Evolutionary conservation across 2,329 filamentous ascomycete species (phyloP).

Genomic region (Colletotrichum agaves): DNA sequence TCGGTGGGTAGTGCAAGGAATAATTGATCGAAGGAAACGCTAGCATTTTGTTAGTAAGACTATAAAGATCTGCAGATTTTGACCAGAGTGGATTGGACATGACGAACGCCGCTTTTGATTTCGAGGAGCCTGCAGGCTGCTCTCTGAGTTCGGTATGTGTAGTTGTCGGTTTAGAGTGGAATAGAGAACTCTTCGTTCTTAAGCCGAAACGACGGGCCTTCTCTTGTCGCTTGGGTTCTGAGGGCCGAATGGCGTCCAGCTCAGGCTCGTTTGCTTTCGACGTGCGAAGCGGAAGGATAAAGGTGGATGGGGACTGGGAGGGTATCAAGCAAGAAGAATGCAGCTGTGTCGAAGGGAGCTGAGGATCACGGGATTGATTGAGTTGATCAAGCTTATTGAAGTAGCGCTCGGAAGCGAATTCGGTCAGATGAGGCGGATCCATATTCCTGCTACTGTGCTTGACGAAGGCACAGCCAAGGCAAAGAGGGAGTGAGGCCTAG

Average conservation of each 20-base stretch:
- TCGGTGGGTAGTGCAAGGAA: constrained; percentile 70
- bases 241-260: constrained; percentile 43
- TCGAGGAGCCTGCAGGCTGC: not conserved
- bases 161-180: constrained; percentile 40
- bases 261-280: constrained; percentile 46
- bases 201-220: constrained; percentile 56
- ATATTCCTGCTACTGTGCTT: constrained; percentile 51
- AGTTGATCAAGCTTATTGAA: constrained; percentile 70
- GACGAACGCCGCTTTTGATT: constrained; percentile 28
- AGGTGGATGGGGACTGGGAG: constrained; percentile 49
- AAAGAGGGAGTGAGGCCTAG: constrained; percentile 28
- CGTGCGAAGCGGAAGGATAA: constrained; percentile 62
- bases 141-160: constrained; percentile 4
- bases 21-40: constrained; percentile 64
- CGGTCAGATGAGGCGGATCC: constrained; percentile 72
- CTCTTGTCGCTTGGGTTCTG: constrained; percentile 49
- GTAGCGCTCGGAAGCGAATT: constrained; percentile 74
- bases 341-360: constrained; percentile 37
- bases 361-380: constrained; percentile 42
- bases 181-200: constrained; percentile 51
- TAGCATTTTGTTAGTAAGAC: constrained; percentile 42
- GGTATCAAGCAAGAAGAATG: constrained; percentile 40
- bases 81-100: not conserved
- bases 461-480: constrained; percentile 39
- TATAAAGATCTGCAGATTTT: not conserved